phyloP scores from a whole-genome alignment of 192 early-diverging fungal species.

The Dissophora ornata region DNA sequence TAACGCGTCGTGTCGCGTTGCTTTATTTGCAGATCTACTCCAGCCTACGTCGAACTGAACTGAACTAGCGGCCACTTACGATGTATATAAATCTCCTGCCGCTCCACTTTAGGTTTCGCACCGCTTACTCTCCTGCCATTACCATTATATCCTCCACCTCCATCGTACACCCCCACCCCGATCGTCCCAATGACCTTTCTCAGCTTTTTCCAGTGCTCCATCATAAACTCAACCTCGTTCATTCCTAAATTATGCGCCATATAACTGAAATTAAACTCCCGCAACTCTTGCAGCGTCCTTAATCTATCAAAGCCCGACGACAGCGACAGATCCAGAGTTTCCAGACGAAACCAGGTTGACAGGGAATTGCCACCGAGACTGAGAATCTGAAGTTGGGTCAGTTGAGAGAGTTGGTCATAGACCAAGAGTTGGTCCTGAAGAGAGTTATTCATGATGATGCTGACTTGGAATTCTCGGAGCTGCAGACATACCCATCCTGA shows the following conservation, averaged over 20 bases:
- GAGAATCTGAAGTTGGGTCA: constrained; percentile 10
- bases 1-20: too few relatives aligned
- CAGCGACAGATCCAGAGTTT: constrained; percentile 16
- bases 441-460: constrained; percentile 3
- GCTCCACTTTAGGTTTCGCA: constrained; percentile 7
- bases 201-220: constrained; percentile 25
- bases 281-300: constrained; percentile 5
- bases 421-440: constrained; percentile 3
- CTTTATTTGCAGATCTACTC: too few relatives aligned
- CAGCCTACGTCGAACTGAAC: constrained; percentile 13
- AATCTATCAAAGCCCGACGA: constrained; percentile 8
- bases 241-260: constrained; percentile 27
- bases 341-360: constrained; percentile 26
- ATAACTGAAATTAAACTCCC: constrained; percentile 26
- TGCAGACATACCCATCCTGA: constrained; percentile 14
- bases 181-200: constrained; percentile 22
- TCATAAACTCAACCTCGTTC: constrained; percentile 34
- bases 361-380: constrained; percentile 12
- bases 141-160: not conserved
- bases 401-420: constrained; percentile 16
- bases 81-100: constrained; percentile 24
- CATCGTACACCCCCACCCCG: not conserved
- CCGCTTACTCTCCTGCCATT: not conserved
- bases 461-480: constrained; percentile 20
- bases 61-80: constrained; percentile 19